Base-by-base conservation (phyloP, 495 filamentous ascomycete species). In the Xylaria flabelliformis region DNA sequence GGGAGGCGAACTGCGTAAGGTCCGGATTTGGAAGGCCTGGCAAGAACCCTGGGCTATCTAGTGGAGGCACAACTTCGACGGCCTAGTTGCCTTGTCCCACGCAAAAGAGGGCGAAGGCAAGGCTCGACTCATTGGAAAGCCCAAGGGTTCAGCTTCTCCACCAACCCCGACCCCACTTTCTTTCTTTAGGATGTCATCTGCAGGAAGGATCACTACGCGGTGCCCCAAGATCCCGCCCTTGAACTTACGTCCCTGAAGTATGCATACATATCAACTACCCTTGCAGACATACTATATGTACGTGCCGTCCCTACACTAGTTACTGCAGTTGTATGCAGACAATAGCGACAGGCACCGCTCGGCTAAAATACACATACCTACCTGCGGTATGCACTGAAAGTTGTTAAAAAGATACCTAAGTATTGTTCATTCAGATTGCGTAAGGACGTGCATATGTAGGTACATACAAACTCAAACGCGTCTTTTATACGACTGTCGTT, bases 91-190 rank as follows among this genome's bases (percentile, higher is more conserved):
- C 53, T 56, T 56, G 53, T 56, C 53, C 53, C 53, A 56, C 53
- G 53, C 26, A 56, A 56, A 56, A 32, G 53, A 32, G 13, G 24
- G 24, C 12, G 19, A 17, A 56, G 7, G 62, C 13, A 48, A 46
- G 42, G 62, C 62, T 64, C 26, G 41, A 48, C 19, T 64, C 62
- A 61, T 61, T 39, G 32, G 62, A 44, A 42, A 48, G 39, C 62
- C 42, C 12, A 48, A 46, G 62, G 62, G 62, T 46, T 64, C 62
- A 64, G 42, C 62, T 64, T 64, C 39, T 42, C 32, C 39, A 63
- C 39, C 39, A 19, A 64, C 62, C 62, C 62, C 62, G 46, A 64
- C 62, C 62, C 62, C 62, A 64, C 62, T 48, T 64, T 64, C 62
- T 15, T 39, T 64, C 42, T 64, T 39, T 42, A 26, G 62, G 32